Evolutionary conservation across 1,139 yeast species (phyloP).

Genomic region (Taphrina flavorubra): DNA sequence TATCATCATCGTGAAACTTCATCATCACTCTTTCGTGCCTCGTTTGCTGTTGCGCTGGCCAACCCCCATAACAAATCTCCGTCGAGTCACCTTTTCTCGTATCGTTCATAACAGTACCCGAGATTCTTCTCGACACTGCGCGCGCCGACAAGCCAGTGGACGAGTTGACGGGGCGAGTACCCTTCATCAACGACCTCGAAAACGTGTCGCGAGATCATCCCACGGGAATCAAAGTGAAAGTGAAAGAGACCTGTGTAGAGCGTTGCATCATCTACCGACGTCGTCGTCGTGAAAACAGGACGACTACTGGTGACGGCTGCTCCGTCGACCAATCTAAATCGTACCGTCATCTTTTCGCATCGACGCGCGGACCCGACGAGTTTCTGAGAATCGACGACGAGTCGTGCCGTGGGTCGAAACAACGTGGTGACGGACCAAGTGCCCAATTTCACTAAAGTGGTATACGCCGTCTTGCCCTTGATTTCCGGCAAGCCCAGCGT

Average conservation of each 20-base stretch:
- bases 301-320: no score
- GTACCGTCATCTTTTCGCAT: conserved; percentile 13
- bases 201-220: conserved; percentile 31
- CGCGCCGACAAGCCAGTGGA: conserved; percentile 16
- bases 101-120: conserved; percentile 27
- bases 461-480: conserved; percentile 34
- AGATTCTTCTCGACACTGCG: conserved; percentile 10
- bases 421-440: conserved; percentile 35
- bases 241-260: conserved; percentile 35
- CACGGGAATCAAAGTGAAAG: conserved; percentile 34
- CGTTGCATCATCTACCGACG: neutral
- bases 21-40: conserved; percentile 1
- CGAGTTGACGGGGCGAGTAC: conserved; percentile 18
- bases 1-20: neutral
- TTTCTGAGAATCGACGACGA: conserved; percentile 20
- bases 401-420: conserved; percentile 1
- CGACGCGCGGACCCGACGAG: conserved; percentile 23
- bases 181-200: conserved; percentile 32
- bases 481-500: conserved; percentile 33
- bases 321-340: conserved; percentile 29
- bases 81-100: neutral
- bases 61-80: neutral
- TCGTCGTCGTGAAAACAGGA: no score
- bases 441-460: conserved; percentile 23
- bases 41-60: conserved; percentile 14